phyloP scores from a whole-genome alignment of 1,139 yeast species.

The Diutina mesorugosa region DNA sequence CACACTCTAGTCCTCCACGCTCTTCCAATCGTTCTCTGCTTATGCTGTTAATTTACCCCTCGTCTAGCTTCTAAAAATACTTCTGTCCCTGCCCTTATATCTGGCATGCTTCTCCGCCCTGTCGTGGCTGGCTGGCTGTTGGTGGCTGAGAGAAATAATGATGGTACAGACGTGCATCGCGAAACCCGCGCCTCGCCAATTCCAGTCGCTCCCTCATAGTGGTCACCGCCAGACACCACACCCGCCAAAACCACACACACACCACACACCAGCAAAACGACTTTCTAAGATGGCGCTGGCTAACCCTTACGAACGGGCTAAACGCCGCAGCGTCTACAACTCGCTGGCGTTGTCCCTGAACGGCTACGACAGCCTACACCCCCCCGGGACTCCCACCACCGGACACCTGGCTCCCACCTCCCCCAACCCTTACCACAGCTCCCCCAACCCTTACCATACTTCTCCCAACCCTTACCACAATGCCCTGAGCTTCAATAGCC shows the following conservation, averaged over 20 bases:
- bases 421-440: background rate
- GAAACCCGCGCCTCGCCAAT: background rate
- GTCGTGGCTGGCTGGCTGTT: background rate
- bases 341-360: background rate
- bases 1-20: too few relatives aligned
- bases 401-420: background rate
- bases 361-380: background rate
- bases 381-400: background rate
- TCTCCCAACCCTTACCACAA: background rate
- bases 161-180: background rate
- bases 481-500: background rate
- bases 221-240: background rate
- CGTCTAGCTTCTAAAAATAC: background rate
- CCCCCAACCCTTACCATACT: too few relatives aligned
- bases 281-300: background rate
- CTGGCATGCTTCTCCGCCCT: background rate
- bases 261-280: background rate
- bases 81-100: background rate
- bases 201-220: background rate
- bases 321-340: background rate
- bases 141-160: too few relatives aligned
- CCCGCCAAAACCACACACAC: background rate
- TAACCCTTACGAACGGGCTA: constrained; percentile 1
- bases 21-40: too few relatives aligned
- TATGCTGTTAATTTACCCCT: background rate